These are phyloP conservation scores for Aspergillus sp. DNA, from an alignment of 2,329 filamentous ascomycete genomes.

Conservation along the genomic window DNA sequence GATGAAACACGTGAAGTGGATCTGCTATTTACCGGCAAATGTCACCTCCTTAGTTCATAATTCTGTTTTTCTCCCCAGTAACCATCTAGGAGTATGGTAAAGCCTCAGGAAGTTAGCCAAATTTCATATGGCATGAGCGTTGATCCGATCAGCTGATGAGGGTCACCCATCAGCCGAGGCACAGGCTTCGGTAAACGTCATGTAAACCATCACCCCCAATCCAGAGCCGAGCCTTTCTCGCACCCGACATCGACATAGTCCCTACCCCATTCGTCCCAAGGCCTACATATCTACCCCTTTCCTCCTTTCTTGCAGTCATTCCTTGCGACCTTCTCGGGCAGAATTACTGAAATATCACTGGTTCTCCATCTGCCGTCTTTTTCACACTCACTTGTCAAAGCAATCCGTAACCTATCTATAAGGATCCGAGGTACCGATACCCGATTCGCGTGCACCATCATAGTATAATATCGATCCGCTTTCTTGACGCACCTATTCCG, in stretches of 20 bases:
- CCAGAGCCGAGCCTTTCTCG: conserved; percentile 36
- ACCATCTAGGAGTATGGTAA: not conserved
- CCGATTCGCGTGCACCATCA: not conserved
- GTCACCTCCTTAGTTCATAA: not conserved
- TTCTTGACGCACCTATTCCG: conserved; percentile 1
- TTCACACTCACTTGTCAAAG: not conserved
- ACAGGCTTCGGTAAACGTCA: conserved; percentile 41
- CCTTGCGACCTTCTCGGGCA: not conserved
- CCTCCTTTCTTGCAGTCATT: conserved; percentile 8
- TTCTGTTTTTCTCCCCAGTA: not conserved
- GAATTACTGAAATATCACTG: not conserved
- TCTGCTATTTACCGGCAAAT: not conserved
- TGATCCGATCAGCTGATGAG: not conserved
- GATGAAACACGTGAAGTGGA: not conserved
- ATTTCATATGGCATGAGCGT: not conserved
- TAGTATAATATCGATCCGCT: not conserved
- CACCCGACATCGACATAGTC: conserved; percentile 11
- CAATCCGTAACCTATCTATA: conserved; percentile 3
- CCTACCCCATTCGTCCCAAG: conserved; percentile 9
- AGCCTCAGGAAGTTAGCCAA: not conserved
- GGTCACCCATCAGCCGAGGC: conserved; percentile 34
- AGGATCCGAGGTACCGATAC: not conserved
- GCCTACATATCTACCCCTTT: conserved; percentile 12
- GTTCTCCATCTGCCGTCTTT: not conserved
- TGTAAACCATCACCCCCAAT: conserved; percentile 28